Evolutionary conservation across 2,329 filamentous ascomycete genomes (phyloP).

Genomic region (Fusarium drepaniforme): DNA sequence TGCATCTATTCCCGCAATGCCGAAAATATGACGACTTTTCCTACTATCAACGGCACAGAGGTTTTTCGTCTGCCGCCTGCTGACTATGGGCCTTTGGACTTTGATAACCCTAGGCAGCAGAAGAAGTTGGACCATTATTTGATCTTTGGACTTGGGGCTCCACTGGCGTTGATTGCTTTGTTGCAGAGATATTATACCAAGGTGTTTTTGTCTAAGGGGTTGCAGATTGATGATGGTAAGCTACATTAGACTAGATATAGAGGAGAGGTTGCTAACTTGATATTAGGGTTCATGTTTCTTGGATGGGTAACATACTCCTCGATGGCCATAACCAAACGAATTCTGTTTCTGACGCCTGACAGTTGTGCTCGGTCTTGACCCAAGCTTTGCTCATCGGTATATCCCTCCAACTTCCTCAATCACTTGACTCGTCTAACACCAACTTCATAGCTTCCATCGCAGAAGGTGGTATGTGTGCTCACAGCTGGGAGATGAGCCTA

Average conservation of each 20-base stretch:
- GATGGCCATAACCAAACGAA: not conserved
- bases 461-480: constrained; percentile 30
- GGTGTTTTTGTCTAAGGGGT: constrained; percentile 40
- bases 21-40: not conserved
- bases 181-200: constrained; percentile 49
- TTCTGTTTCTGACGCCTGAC: not conserved
- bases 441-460: not conserved
- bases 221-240: constrained; percentile 43
- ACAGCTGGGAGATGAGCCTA: constrained; percentile 42
- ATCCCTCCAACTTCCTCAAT: not conserved
- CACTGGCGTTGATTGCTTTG: constrained; percentile 42
- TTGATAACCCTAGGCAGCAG: constrained; percentile 21
- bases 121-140: constrained; percentile 17
- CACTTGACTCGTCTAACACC: not conserved
- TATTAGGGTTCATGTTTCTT: not conserved
- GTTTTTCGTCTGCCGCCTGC: constrained; percentile 42
- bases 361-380: not conserved
- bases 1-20: not conserved
- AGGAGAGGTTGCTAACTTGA: not conserved
- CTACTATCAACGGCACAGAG: constrained; percentile 32
- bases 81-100: constrained; percentile 37
- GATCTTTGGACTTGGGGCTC: constrained; percentile 43
- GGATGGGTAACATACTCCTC: not conserved
- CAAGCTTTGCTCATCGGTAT: not conserved
- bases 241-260: not conserved